A percentile compares a stretch with the other conserved stretches of the same genome.
phyloP scores from a whole-genome alignment of 352 stramenopile species.

The Pythium phragmitis region DNA sequence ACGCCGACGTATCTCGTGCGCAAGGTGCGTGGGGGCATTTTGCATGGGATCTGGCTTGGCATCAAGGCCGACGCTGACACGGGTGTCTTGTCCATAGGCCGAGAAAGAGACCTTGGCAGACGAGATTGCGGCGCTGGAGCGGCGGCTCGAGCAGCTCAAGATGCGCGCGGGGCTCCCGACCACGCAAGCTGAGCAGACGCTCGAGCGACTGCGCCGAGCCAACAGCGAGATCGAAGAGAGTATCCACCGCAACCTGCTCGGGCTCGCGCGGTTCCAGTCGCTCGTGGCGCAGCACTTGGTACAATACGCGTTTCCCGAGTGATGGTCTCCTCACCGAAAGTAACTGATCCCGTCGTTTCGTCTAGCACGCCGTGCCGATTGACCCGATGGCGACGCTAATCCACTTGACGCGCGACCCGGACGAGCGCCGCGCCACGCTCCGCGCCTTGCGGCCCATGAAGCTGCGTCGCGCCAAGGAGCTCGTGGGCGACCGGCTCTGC shows the following conservation, averaged over 20 bases:
- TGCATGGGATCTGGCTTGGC: too few species aligned
- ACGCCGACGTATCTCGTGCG: slow-evolving; percentile 9
- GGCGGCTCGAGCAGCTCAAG: slow-evolving; percentile 1
- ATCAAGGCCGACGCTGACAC: too few species aligned
- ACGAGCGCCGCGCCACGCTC: slow-evolving; percentile 9
- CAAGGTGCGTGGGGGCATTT: neutral
- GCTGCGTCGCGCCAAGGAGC: slow-evolving; percentile 9
- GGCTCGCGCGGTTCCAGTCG: slow-evolving; percentile 20
- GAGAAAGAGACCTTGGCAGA: slow-evolving; percentile 1
- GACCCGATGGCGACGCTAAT: slow-evolving; percentile 19
- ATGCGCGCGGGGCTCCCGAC: neutral
- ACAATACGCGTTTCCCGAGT: neutral
- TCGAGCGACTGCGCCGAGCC: slow-evolving; percentile 29
- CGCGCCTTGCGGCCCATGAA: slow-evolving; percentile 10
- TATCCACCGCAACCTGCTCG: slow-evolving; percentile 17
- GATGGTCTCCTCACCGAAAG: too few species aligned
- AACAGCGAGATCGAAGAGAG: slow-evolving; percentile 14
- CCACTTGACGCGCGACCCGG: slow-evolving; percentile 12
- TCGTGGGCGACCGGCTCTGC: slow-evolving; percentile 11
- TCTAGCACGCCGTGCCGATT: slow-evolving; percentile 8
- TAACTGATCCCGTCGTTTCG: too few species aligned
- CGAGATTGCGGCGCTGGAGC: neutral
- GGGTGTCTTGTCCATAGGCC: neutral
- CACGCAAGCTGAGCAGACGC: slow-evolving; percentile 22
- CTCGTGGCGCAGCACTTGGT: slow-evolving; percentile 18